Base-by-base conservation (phyloP, 1,284 basidiomycete species). In the Boletus albobrunnescens region DNA sequence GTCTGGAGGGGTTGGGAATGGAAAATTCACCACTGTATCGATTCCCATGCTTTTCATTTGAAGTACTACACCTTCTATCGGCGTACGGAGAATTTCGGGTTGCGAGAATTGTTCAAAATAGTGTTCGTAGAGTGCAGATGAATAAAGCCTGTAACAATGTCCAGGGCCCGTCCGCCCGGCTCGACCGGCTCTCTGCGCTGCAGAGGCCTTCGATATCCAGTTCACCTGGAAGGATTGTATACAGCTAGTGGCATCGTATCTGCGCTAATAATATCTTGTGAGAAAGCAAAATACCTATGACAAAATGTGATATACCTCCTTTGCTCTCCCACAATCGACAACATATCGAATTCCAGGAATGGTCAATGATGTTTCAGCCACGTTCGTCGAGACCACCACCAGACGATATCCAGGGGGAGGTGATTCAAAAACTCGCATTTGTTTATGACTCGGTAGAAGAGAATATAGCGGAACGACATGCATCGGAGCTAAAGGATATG, bases 1-100 rank as follows among this genome's bases (percentile, higher is more conserved):
- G 64, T 98, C 91, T 0, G 96, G 96, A 9, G 95, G 87, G 0
- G 96, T 98, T 0, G 96, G 96, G 71, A 99, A 99, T 10, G 96
- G 96, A 67, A 99, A 99, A 69, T 98, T 97, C 58, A 91, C 78
- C 19, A 99, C 93, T 0, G 91, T 79, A 61, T 98, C 94, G 51
- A 99, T 94, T 63, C 97, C 93, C 94, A 99, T 98, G 64, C 85
- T 87, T 76, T 99, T 99, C 96, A 99, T 99, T 69, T 97, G 93
- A 28, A 99, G 75, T 11, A 99, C 92, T 20, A 99, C 84, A 1
- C 94, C 94, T 60, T 99, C 96, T 58, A 99, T 95, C 0, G 96
- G 95, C 72, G 92, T 94, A 23, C 95, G 86, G 36, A 94, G 76
- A 52, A 99, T 96, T 67, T 99, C 96, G 2, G 96, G 95, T 50